These are phyloP conservation scores for Symbiodinium pilosum DNA, from an alignment of 73 alveolate genomes.

Conservation along the genomic window DNA sequence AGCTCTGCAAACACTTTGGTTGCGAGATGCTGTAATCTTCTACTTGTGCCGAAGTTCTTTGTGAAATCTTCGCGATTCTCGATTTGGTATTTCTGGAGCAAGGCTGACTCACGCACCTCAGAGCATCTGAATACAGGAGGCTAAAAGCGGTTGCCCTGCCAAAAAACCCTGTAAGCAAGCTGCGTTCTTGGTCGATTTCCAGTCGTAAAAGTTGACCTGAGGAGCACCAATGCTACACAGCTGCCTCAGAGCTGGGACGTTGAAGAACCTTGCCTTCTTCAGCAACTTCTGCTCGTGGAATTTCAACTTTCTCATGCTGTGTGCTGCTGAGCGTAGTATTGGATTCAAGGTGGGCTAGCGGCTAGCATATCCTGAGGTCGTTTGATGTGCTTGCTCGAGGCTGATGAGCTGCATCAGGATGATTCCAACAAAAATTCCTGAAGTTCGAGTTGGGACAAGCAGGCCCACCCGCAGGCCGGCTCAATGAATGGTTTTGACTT, in stretches of 20 bases:
- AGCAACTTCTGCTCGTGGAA: constrained; percentile 99
- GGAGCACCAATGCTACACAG: background rate
- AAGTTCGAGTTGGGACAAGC: no score
- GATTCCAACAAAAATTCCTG: no score
- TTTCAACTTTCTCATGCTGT: constrained; percentile 99
- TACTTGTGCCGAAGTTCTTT: constrained; percentile 69
- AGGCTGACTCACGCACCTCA: constrained; percentile 97
- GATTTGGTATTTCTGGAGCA: constrained; percentile 98
- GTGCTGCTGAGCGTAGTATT: background rate
- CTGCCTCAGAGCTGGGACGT: background rate
- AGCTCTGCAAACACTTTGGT: background rate
- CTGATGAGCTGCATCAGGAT: no score
- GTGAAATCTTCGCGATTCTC: constrained; percentile 99
- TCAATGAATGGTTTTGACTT: no score
- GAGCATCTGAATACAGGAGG: background rate
- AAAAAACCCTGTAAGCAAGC: background rate
- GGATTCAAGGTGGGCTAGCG: no score
- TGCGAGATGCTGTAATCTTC: background rate
- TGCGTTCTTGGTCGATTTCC: constrained; percentile 98
- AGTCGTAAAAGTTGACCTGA: constrained; percentile 98
- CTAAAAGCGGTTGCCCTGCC: background rate
- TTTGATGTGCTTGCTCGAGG: no score
- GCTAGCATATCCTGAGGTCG: no score
- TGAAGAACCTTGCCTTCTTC: constrained; percentile 96
- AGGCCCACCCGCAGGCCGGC: no score